phyloP scores from a whole-genome alignment of 2,329 filamentous ascomycete genomes.

The Tolypocladium inflatum region DNA sequence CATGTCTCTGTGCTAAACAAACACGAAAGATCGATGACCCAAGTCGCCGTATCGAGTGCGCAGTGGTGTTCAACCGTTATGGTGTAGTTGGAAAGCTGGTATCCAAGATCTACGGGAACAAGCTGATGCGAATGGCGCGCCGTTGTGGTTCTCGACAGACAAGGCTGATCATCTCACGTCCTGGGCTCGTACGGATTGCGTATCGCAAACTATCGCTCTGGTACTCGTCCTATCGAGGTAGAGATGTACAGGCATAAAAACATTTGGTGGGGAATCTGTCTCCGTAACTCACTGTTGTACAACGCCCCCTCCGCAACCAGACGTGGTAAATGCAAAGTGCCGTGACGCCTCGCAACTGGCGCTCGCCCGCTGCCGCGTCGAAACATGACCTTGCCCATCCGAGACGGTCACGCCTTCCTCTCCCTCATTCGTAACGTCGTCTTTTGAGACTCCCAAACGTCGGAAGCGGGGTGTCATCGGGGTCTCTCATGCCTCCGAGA shows the following conservation, averaged over 20 bases:
- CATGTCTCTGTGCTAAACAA: not conserved
- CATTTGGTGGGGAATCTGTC: not conserved
- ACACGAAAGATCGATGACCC: not conserved
- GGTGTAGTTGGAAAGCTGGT: not conserved
- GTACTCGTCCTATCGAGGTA: not conserved
- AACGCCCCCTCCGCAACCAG: not conserved
- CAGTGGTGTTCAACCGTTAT: not conserved
- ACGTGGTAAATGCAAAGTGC: not conserved
- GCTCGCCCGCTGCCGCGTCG: not conserved
- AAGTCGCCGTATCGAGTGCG: not conserved
- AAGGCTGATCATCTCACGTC: not conserved
- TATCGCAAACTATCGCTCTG: not conserved
- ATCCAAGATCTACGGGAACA: too few species aligned
- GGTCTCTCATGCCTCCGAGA: slow-evolving; percentile 57
- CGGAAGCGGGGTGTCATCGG: slow-evolving; percentile 22
- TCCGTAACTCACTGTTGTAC: not conserved
- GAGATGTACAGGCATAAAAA: not conserved
- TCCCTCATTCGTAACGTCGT: slow-evolving; percentile 3
- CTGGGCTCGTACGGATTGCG: too few species aligned
- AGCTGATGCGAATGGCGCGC: not conserved
- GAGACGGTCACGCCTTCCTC: not conserved
- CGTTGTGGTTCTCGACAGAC: not conserved
- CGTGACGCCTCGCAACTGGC: not conserved
- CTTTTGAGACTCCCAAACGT: slow-evolving; percentile 22
- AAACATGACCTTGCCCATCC: not conserved